Base-by-base conservation (phyloP, 805 yeast species). In the Scheffersomyces coipomensis region DNA sequence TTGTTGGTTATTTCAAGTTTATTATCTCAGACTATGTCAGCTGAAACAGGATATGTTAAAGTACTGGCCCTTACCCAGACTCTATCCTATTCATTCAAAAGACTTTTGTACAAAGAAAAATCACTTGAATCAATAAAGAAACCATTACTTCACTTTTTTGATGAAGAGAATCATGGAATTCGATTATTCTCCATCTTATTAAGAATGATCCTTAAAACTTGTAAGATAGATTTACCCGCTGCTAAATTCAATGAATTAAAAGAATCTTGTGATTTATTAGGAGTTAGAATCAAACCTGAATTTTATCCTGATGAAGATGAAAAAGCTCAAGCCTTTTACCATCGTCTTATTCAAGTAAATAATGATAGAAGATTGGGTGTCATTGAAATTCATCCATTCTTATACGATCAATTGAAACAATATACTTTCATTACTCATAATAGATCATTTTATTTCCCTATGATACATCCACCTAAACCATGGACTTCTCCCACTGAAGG, bases 401-500 rank as follows among this genome's bases (percentile, higher is more conserved):
- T 57, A 5, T 29, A 37, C 16, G 42, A 48, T 3, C 37, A 48
- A 24, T 46, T 51, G 37, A 45, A 45, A 25, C 18, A 34, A 13
- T 33, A 29, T 8, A 44, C 43, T 12, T 38, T 46, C 2, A 26
- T 51, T 3, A 29, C 47, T 4, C 38, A 40, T 16, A 36, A 36
- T 25, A 52, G 42, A 16, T 38, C 48, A 2, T 33, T 53, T 8
- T 55, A 40, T 23, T 42, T 68, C 5, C 75, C 75, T 1, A 68
- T 70, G 74, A 22, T 70, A 7, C 44, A 47, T 22, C 66, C 69
- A 5, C 74, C 75, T 1, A 53, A 53, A 38, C 49, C 51, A 7
- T 68, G 74, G 74, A 44, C 46, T 0, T 40, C 54, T 8, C 68
- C 71, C 2, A 39, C 24, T 1, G 41, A 44, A 5, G 75, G 75